A percentile compares a stretch with the other conserved stretches of the same genome.
These are phyloP conservation scores for Agaricus blazei DNA, from an alignment of 768 basidiomycete genomes.

Conservation along the genomic window DNA sequence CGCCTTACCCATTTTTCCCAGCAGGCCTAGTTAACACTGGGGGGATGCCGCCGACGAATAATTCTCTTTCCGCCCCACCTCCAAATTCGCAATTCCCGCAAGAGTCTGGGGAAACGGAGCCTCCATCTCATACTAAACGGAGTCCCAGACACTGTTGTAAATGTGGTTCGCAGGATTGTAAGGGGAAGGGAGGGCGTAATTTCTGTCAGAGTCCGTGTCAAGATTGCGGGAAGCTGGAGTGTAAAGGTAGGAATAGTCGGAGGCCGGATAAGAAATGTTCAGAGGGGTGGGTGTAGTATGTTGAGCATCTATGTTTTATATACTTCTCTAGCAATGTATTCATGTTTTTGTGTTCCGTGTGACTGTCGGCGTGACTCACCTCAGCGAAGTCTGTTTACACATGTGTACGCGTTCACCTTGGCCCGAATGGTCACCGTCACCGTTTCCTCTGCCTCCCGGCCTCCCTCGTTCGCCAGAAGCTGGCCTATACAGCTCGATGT, in stretches of 20 bases:
- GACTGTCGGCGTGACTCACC: neutral
- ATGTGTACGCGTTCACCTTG: too few species aligned
- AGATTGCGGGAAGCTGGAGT: constrained; percentile 79
- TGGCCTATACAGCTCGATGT: constrained; percentile 50
- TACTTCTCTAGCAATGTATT: neutral
- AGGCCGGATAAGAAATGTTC: constrained; percentile 71
- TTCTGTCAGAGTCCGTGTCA: constrained; percentile 75
- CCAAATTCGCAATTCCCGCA: constrained; percentile 4
- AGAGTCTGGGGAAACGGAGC: constrained; percentile 2
- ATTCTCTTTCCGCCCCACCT: constrained; percentile 3
- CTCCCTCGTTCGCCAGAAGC: constrained; percentile 40
- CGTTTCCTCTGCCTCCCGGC: constrained; percentile 44
- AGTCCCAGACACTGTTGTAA: constrained; percentile 76
- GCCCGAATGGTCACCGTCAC: constrained; percentile 38
- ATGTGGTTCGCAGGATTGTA: constrained; percentile 77
- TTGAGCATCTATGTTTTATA: too few species aligned
- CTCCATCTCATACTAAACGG: constrained; percentile 37
- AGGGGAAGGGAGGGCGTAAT: constrained; percentile 73
- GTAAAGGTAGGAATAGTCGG: constrained; percentile 72
- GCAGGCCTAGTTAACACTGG: neutral
- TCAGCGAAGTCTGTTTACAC: too few species aligned
- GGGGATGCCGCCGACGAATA: constrained; percentile 12
- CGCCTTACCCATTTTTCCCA: constrained; percentile 18
- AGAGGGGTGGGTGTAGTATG: constrained; percentile 40
- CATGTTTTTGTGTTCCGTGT: neutral